phyloP scores from a whole-genome alignment of 2,329 filamentous ascomycete genomes.

The Monosporascus sp. region DNA sequence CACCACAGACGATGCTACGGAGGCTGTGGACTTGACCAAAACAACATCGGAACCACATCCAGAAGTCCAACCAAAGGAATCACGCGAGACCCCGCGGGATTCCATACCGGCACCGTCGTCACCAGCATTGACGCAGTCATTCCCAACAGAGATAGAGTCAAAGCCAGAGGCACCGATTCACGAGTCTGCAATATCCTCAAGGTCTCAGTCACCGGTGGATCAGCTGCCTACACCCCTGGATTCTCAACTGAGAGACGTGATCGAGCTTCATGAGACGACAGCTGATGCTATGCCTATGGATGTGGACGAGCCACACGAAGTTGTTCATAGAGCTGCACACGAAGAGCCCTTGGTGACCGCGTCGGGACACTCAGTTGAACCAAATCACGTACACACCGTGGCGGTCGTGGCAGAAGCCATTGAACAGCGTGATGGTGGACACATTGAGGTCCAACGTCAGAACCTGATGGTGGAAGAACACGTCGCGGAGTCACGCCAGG shows the following conservation, averaged over 20 bases:
- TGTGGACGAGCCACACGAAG: constrained; percentile 7
- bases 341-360: not conserved
- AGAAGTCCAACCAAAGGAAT: constrained; percentile 37
- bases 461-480: not conserved
- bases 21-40: not conserved
- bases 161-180: constrained; percentile 3
- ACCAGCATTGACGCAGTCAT: constrained; percentile 20
- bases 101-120: constrained; percentile 11
- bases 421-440: not conserved
- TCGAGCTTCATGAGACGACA: not conserved
- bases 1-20: not conserved
- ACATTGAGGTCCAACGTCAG: not conserved
- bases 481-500: not conserved
- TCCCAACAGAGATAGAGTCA: constrained; percentile 8
- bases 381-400: not conserved
- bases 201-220: constrained; percentile 2
- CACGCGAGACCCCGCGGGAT: constrained; percentile 4
- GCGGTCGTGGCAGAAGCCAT: not conserved
- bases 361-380: not conserved
- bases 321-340: not conserved
- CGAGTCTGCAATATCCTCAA: constrained; percentile 3
- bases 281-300: constrained; percentile 5
- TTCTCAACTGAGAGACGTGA: constrained; percentile 13
- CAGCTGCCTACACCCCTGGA: constrained; percentile 21
- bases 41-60: constrained; percentile 18